Evolutionary conservation across 2,329 filamentous ascomycete species (phyloP), one percentile per base, ranked within the genome.

Genomic region (Camillea tinctor): DNA sequence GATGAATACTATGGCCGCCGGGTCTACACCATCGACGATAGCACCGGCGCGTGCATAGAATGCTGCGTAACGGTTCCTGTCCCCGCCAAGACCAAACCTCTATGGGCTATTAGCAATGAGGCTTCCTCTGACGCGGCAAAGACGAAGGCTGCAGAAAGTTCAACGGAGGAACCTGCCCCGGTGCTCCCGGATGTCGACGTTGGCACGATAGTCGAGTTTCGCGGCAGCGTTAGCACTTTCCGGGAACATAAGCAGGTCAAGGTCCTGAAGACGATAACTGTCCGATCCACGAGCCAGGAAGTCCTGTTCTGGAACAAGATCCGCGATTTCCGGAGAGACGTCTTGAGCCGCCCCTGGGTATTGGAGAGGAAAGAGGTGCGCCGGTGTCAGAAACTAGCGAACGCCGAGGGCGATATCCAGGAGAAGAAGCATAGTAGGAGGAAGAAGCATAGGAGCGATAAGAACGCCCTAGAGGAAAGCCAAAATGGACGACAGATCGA

Each of bases 1-100:
- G 81, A 86, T 64, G 80, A 86, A 21, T 82, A 78, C 58, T 63
- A 68, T 40, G 74, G 74, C 40, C 77, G 77, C 40, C 78, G 76
- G 51, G 74, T 84, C 49, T 86, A 82, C 66, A 87, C 81, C 1
- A 72, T 90, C n/a, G 87, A 90, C 66, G 87, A 90, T 72, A 84
- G 86, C 71, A 88, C 84, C 64, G 87, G 87, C 15, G 74, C 73
- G 22, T 86, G 81, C 59, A 82, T 89, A 21, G 82, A 88, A 60
- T 81, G 79, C 55, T 63, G 71, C 19, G 59, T 75, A 22, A 59
- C 65, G 5, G 55, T 70, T 5, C 62, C 72, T 13, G 71, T 67
- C 36, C 54, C 66, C 21, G 21, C 53, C 52, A 50, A 26, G 23
- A 19, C n/a, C 21, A 49, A 24, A 19, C 56, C 36, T 56, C 50